Base-by-base conservation (phyloP, 2,329 filamentous ascomycete genomes). In the Xylariaceae sp. region DNA sequence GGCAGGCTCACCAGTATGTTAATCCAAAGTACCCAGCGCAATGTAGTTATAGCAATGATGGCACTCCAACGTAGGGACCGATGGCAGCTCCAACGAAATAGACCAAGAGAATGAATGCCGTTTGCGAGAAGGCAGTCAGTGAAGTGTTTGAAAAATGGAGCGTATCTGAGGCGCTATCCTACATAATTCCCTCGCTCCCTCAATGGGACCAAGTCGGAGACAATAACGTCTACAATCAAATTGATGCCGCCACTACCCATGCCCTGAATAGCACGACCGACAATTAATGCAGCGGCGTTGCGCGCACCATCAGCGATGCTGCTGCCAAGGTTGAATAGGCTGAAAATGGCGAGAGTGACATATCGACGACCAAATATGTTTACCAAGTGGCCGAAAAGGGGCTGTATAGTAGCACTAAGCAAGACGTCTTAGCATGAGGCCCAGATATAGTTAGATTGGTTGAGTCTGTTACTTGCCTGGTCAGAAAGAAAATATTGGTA, bases 191-290 rank as follows among this genome's bases (percentile, higher is more conserved):
- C 72, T 33, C 79, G 66, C 47, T 79, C 66, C 1, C 73, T 66
- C 7, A 81, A 64, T 0, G 78, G 75, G 0, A 81, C 71, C 2
- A 82, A 60, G 47, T 82, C 80, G 39, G 70, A 76, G 13, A 79
- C 66, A 9, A 82, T 72, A 30, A 80, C 70, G 24, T 81, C 75
- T 2, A 72, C 63, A 1, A 81, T 64, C n/a, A 77, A 60, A 42
- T 68, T 66, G 46, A 62, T 37, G n/a, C 50, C 58, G 3, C 57
- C 57, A 10, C 45, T 15, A 0, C 62, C 62, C n/a, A 58, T 78
- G 1, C 80, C 80, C 51, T 82, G 78, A 1, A 82, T 45, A 1
- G 10, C 21, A 3, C 62, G 58, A 8, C 64, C 67, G 5, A 67
- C 70, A 10, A 84, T 78, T 7, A 83, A 63, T 53, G 75, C 71